Evolutionary conservation across 148 eudicot species (phyloP), one percentile per base, ranked within the genome.

Genomic region (Fallopia convolvulus): DNA sequence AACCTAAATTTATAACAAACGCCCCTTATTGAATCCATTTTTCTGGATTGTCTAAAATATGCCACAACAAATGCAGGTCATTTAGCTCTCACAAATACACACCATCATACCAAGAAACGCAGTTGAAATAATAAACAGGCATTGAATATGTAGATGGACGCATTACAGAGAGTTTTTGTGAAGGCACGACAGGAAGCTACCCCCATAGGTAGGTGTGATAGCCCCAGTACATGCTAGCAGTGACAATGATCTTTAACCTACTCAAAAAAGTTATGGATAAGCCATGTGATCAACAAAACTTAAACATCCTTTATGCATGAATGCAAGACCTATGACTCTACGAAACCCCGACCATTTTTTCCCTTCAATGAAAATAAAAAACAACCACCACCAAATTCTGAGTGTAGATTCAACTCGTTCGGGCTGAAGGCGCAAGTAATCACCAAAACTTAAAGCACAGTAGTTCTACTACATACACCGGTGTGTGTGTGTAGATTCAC

Each of bases 131-230:
- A 55, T 5, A 7, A 55, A 18, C 21, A 55, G 61, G 30, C 39
- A 30, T 32, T 63, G 39, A 63, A 63, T 32, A 26, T 63, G 68
- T 63, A 63, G 40, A 63, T 63, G 39, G 70, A 63, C 70, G 70
- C 70, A 63, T 40, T 63, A 26, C 70, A 63, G 30, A 63, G 70
- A 63, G 70, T 63, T 63, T 63, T 63, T 63, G 70, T 63, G 70
- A 63, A 63, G 40, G 70, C 70, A 63, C 32, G 21, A n/a, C 32
- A 21, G 66, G 66, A 58, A 58, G 66, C 66, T 30, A 58, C 2
- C 66, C 66, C 66, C 32, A 48, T 48, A 48, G 0, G 14, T 10
- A 48, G 30, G 30, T 26, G 52, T 20, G 32, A 30, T 21, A 21
- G 66, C 66, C 66, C 66, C 66, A 18, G 61, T 56, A 56, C 6